Percentiles rank a stretch among this genome's conserved stretches.
phyloP scores from a whole-genome alignment of 1,139 yeast species.

The Suhomyces yuchorum region DNA sequence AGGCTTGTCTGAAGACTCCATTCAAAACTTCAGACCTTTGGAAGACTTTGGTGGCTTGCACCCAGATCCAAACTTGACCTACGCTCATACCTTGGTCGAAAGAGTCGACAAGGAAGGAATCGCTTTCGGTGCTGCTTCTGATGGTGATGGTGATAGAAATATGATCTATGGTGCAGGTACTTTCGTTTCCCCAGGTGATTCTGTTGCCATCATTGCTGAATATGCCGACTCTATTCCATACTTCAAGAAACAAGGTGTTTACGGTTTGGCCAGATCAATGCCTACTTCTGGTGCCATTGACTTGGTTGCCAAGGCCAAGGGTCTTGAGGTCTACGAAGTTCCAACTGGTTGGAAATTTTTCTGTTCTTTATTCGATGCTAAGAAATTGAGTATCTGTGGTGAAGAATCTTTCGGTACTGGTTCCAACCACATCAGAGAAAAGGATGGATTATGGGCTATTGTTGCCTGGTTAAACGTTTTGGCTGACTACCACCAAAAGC shows the following conservation, averaged over 20 bases:
- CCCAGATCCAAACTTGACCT: slow-evolving; percentile 97
- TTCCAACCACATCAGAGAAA: slow-evolving; percentile 94
- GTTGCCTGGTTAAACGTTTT: slow-evolving; percentile 95
- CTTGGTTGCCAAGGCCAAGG: slow-evolving; percentile 79
- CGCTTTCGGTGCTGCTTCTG: slow-evolving; percentile 97
- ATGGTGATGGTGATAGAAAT: slow-evolving; percentile 98
- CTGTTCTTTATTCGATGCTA: slow-evolving; percentile 91
- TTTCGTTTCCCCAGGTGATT: slow-evolving; percentile 97
- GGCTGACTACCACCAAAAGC: slow-evolving; percentile 69
- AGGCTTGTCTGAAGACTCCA: slow-evolving; percentile 66
- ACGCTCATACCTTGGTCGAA: slow-evolving; percentile 85
- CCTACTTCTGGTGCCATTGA: slow-evolving; percentile 96
- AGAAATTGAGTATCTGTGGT: slow-evolving; percentile 93
- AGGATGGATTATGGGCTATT: slow-evolving; percentile 98
- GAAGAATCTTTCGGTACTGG: slow-evolving; percentile 99
- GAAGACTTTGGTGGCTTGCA: slow-evolving; percentile 97
- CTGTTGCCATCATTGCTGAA: slow-evolving; percentile 96
- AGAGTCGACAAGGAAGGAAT: slow-evolving; percentile 77
- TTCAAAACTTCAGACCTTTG: slow-evolving; percentile 77
- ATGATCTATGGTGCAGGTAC: slow-evolving; percentile 97
- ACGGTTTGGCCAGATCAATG: slow-evolving; percentile 97
- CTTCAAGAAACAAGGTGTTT: slow-evolving; percentile 80
- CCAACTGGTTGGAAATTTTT: slow-evolving; percentile 99
- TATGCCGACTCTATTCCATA: slow-evolving; percentile 88
- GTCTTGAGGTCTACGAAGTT: slow-evolving; percentile 82